A percentile compares a stretch with the other conserved stretches of the same genome.
Evolutionary conservation across 768 basidiomycete species (phyloP).

Genomic region (Clitopilus hobsonii): DNA sequence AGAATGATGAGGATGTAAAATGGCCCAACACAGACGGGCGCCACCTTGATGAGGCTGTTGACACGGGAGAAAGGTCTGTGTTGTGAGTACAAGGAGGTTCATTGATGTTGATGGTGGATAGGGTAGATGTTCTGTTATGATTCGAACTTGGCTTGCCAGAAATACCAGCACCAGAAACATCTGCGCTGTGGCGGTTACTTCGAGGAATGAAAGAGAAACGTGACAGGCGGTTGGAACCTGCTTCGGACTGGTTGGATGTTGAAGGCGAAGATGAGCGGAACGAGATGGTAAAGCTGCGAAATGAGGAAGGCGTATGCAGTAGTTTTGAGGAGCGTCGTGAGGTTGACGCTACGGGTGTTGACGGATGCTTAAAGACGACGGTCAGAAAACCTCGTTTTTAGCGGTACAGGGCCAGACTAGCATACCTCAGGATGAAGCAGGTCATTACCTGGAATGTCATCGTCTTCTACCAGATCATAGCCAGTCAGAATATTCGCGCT

Average conservation of each 20-base stretch:
- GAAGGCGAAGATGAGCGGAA: constrained; percentile 41
- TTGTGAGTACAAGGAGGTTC: neutral
- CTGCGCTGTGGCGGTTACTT: constrained; percentile 28
- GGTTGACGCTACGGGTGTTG: constrained; percentile 26
- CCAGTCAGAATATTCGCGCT: constrained; percentile 29
- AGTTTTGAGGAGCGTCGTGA: constrained; percentile 30
- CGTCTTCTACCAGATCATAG: constrained; percentile 48
- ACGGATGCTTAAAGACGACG: neutral
- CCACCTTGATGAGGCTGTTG: constrained; percentile 37
- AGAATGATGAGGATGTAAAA: constrained; percentile 46
- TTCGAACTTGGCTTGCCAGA: neutral
- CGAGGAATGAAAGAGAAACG: constrained; percentile 42
- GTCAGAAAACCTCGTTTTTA: neutral
- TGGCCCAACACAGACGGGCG: constrained; percentile 65
- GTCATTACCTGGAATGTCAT: constrained; percentile 37
- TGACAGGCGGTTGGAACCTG: constrained; percentile 32
- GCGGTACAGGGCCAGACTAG: neutral
- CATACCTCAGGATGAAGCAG: constrained; percentile 13
- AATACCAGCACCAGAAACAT: constrained; percentile 15
- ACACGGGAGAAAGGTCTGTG: neutral
- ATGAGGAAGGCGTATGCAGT: constrained; percentile 29
- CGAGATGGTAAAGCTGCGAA: constrained; percentile 39
- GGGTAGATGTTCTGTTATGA: neutral
- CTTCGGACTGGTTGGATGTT: constrained; percentile 22
- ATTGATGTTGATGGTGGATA: neutral